A percentile compares a stretch with the other conserved stretches of the same genome.
These are phyloP conservation scores for Debaryomyces hansenii DNA, from an alignment of 805 yeast genomes.

Conservation along the genomic window DNA sequence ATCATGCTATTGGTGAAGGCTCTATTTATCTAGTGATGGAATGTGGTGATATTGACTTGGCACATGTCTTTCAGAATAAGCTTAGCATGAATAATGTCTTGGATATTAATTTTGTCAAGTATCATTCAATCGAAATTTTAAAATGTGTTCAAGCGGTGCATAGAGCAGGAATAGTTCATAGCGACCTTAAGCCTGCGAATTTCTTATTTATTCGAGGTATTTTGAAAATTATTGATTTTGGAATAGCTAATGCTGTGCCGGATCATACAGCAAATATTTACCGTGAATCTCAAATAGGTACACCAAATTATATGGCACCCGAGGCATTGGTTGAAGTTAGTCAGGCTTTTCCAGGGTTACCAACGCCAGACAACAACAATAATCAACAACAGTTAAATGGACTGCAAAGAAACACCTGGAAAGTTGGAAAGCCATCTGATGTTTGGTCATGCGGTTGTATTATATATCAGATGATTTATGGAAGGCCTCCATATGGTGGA, in stretches of 20 bases:
- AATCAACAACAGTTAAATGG: constrained; percentile 5
- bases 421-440: constrained; percentile 92
- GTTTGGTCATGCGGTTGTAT: constrained; percentile 99
- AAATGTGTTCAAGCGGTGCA: constrained; percentile 89
- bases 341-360: constrained; percentile 26
- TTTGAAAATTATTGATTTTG: constrained; percentile 90
- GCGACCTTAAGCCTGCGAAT: constrained; percentile 72
- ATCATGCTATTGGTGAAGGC: constrained; percentile 66
- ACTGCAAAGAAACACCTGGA: constrained; percentile 46
- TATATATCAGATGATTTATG: constrained; percentile 92
- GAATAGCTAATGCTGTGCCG: constrained; percentile 91
- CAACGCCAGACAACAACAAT: constrained; percentile 5
- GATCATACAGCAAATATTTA: constrained; percentile 90
- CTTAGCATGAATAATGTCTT: constrained; percentile 41
- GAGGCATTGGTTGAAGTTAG: constrained; percentile 76
- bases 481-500: constrained; percentile 84
- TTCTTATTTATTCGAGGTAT: constrained; percentile 80
- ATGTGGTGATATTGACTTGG: constrained; percentile 89
- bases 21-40: constrained; percentile 82
- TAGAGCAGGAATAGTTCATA: constrained; percentile 78
- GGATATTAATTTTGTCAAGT: constrained; percentile 76
- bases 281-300: constrained; percentile 88
- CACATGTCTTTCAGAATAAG: constrained; percentile 70
- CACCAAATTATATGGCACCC: constrained; percentile 98
- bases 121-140: constrained; percentile 73